A percentile compares a stretch with the other conserved stretches of the same genome.
phyloP scores from a whole-genome alignment of 2,329 filamentous ascomycete genomes.

The Microascus cirrosus region DNA sequence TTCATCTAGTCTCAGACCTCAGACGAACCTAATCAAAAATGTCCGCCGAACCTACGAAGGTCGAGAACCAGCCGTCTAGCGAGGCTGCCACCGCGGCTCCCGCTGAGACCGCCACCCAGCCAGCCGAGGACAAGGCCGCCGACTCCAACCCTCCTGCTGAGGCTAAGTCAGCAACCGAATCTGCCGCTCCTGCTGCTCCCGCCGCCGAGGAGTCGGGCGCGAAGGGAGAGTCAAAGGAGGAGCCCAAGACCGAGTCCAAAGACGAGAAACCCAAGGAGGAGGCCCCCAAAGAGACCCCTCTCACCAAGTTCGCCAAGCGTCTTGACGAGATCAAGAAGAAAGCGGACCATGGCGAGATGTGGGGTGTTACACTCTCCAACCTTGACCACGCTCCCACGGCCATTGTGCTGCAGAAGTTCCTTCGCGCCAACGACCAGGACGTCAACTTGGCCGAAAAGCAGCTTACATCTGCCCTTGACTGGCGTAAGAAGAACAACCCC shows the following conservation, averaged over 20 bases:
- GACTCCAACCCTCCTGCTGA: conserved; percentile 5
- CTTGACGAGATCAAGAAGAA: conserved; percentile 46
- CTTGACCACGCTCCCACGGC: conserved; percentile 61
- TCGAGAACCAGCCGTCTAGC: neutral
- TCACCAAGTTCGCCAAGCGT: conserved; percentile 41
- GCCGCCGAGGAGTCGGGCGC: neutral
- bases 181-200: neutral
- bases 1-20: neutral
- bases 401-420: conserved; percentile 84
- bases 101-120: neutral
- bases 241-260: conserved; percentile 10
- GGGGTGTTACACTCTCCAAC: conserved; percentile 61
- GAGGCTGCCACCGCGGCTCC: neutral
- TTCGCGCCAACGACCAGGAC: conserved; percentile 78
- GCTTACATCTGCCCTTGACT: conserved; percentile 66
- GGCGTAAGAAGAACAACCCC: conserved; percentile 70
- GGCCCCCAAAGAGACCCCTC: conserved; percentile 8
- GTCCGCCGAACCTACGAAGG: neutral
- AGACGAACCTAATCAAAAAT: neutral
- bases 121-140: conserved; percentile 1
- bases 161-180: conserved; percentile 5
- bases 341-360: conserved; percentile 65
- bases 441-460: conserved; percentile 64
- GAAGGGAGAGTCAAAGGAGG: conserved; percentile 15
- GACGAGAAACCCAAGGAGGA: conserved; percentile 3